Percentiles rank a stretch among this genome's conserved stretches.
Evolutionary conservation across 78 protist genomes (phyloP).

Genomic region (Guillardia theta): DNA sequence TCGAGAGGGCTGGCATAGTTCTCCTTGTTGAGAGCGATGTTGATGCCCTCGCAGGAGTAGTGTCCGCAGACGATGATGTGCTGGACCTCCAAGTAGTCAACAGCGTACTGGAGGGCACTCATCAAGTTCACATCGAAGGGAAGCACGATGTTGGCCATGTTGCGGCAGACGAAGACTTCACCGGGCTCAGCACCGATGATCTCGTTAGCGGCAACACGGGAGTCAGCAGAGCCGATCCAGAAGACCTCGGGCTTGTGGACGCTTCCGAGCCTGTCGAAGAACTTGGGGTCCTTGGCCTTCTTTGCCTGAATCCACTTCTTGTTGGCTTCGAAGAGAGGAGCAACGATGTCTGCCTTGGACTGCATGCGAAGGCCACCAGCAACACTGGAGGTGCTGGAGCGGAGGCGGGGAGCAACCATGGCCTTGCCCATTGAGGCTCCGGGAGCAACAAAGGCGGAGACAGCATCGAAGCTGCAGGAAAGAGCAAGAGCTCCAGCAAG

Average conservation of each 20-base stretch:
- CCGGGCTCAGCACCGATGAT: conserved; percentile 73
- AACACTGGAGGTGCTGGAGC: background rate
- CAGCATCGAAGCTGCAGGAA: background rate
- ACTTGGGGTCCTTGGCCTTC: conserved; percentile 66
- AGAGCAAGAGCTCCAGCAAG: too few species aligned
- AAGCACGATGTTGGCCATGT: conserved; percentile 84
- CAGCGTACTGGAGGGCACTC: conserved; percentile 54
- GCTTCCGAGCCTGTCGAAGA: conserved; percentile 43
- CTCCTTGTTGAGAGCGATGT: conserved; percentile 47
- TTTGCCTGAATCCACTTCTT: background rate
- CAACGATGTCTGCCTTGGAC: background rate
- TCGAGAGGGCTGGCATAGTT: background rate
- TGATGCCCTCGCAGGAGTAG: conserved; percentile 84
- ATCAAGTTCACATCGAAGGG: conserved; percentile 68
- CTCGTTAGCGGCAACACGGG: conserved; percentile 86
- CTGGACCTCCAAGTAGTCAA: background rate
- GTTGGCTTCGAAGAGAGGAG: background rate
- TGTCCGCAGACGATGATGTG: conserved; percentile 91
- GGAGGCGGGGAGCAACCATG: background rate
- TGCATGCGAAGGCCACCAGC: background rate
- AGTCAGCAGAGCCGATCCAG: conserved; percentile 91
- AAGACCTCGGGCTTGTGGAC: background rate
- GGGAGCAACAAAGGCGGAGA: background rate
- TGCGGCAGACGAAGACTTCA: conserved; percentile 88
- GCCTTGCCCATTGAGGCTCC: background rate